Conservation (phyloP, 306 rosid genomes). For the Pachyrhizus erosus region DNA sequence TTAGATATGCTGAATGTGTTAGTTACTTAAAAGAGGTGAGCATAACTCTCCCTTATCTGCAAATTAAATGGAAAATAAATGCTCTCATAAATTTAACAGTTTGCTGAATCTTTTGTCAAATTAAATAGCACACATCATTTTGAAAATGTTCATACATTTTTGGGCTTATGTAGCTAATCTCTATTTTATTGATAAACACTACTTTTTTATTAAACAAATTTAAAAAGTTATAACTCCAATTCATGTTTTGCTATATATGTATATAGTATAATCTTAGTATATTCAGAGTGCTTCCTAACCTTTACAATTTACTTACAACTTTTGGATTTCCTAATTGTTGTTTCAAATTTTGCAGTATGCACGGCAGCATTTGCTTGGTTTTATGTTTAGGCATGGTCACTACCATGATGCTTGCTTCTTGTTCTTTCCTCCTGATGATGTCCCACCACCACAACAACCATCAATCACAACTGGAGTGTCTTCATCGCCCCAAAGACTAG, state of each 20-base stretch:
- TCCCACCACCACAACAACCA: constrained; percentile 78
- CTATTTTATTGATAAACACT: not conserved
- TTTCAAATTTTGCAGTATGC: constrained; percentile 75
- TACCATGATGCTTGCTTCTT: constrained; percentile 85
- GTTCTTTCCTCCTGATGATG: constrained; percentile 81
- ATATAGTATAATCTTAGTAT: not conserved
- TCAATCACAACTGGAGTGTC: constrained; percentile 66
- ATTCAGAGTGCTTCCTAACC: constrained; percentile 8
- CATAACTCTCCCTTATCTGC: constrained; percentile 36
- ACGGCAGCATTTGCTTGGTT: constrained; percentile 88
- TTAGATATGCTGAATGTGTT: constrained; percentile 83
- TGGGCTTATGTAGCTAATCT: constrained; percentile 13
- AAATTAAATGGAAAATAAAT: constrained; percentile 37
- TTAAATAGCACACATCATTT: constrained; percentile 24
- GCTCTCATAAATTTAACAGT: constrained; percentile 2
- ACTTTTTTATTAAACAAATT: not conserved
- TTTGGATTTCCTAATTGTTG: constrained; percentile 34
- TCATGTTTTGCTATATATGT: not conserved
- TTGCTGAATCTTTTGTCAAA: constrained; percentile 18
- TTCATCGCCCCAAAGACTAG: constrained; percentile 89
- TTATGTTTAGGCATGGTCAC: constrained; percentile 93
- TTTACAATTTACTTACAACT: constrained; percentile 28
- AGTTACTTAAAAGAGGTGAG: constrained; percentile 90
- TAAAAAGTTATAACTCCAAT: not conserved
- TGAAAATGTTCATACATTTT: constrained; percentile 15